Evolutionary conservation across 306 rosid genomes (phyloP).

Genomic region (Astragalus membranaceus): DNA sequence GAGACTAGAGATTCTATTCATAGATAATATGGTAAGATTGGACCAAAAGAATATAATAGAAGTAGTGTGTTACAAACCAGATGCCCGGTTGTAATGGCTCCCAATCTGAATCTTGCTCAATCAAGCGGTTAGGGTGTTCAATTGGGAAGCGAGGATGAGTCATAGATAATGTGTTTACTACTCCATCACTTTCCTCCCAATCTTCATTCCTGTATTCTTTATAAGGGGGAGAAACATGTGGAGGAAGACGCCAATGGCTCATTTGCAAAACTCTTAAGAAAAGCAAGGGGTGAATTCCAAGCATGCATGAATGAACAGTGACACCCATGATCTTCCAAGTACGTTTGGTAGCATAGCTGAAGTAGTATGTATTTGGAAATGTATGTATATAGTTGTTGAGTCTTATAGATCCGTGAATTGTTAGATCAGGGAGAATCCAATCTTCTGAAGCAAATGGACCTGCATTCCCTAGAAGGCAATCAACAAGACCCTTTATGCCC

Average conservation of each 20-base stretch:
- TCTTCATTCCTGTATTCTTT: slow-evolving; percentile 96
- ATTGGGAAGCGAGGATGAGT: slow-evolving; percentile 78
- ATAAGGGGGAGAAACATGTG: slow-evolving; percentile 72
- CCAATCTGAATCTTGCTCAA: slow-evolving; percentile 66
- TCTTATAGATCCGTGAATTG: slow-evolving; percentile 72
- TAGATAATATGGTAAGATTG: too few species aligned
- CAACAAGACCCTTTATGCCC: slow-evolving; percentile 69
- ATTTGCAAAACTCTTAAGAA: slow-evolving; percentile 80
- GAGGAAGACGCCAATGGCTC: slow-evolving; percentile 82
- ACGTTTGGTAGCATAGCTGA: slow-evolving; percentile 85
- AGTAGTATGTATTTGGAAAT: slow-evolving; percentile 83
- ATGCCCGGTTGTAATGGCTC: slow-evolving; percentile 72
- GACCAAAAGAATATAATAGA: background rate
- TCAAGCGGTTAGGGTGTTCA: slow-evolving; percentile 66
- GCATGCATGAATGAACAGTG: slow-evolving; percentile 69
- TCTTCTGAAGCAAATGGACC: slow-evolving; percentile 88
- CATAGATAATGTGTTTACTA: slow-evolving; percentile 85
- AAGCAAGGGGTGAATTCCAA: slow-evolving; percentile 72
- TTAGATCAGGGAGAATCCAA: slow-evolving; percentile 95
- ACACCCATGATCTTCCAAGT: slow-evolving; percentile 60
- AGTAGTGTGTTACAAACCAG: slow-evolving; percentile 25
- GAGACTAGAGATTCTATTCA: too few species aligned
- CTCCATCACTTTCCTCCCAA: slow-evolving; percentile 96
- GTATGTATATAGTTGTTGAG: slow-evolving; percentile 51
- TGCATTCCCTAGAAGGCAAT: slow-evolving; percentile 63